A percentile compares a stretch with the other conserved stretches of the same genome.
These are phyloP conservation scores for Solanum raphanifolium DNA, from an alignment of 257 asterid genomes.

Conservation along the genomic window DNA sequence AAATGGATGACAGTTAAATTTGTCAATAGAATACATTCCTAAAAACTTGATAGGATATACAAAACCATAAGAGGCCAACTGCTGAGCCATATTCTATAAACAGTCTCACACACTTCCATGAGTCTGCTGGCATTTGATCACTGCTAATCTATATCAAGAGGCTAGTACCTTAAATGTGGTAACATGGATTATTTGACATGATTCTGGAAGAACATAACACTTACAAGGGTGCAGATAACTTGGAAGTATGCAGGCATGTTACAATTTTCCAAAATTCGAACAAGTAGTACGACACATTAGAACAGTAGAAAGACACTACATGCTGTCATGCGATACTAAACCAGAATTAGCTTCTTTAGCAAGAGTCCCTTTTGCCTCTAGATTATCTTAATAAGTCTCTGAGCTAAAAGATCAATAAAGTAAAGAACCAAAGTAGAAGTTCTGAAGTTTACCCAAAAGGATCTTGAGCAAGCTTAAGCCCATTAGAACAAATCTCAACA, in stretches of 20 bases:
- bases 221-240: neutral
- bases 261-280: neutral
- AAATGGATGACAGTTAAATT: neutral
- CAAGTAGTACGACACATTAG: neutral
- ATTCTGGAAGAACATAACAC: neutral
- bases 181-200: neutral
- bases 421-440: neutral
- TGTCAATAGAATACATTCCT: neutral
- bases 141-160: neutral
- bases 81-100: neutral
- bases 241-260: neutral
- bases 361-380: neutral
- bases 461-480: conserved; percentile 78
- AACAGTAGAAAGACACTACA: neutral
- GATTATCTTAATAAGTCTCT: neutral
- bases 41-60: neutral
- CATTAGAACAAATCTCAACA: conserved; percentile 48
- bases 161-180: neutral
- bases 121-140: neutral
- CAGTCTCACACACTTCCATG: neutral
- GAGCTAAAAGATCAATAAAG: neutral
- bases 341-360: neutral
- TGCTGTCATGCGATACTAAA: neutral
- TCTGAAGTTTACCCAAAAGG: conserved; percentile 58
- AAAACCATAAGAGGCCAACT: neutral